phyloP scores from a whole-genome alignment of 495 filamentous ascomycete genomes.

The Cladorrhinum samala region DNA sequence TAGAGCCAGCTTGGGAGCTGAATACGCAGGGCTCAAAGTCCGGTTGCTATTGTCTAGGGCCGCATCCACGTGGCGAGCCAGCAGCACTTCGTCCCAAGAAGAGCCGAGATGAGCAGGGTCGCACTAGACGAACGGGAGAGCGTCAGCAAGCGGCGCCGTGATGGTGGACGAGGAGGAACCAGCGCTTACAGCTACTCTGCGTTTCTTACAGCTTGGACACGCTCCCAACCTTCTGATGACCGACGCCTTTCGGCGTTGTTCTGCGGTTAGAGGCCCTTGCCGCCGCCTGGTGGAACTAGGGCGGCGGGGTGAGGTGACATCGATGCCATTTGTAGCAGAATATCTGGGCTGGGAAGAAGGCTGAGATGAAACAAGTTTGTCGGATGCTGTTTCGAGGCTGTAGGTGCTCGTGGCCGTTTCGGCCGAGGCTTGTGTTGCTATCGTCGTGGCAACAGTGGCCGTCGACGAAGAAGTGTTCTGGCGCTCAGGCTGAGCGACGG shows the following conservation, averaged over 20 bases:
- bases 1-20: conserved; percentile 28
- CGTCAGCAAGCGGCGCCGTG: conserved; percentile 4
- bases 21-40: conserved; percentile 37
- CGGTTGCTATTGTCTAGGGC: conserved; percentile 28
- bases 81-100: conserved; percentile 44
- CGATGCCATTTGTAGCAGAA: conserved; percentile 42
- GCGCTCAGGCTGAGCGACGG: conserved; percentile 37
- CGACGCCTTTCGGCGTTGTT: conserved; percentile 43
- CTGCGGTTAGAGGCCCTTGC: conserved; percentile 40
- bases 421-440: conserved; percentile 31
- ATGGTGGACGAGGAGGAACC: conserved; percentile 9
- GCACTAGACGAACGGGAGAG: conserved; percentile 29
- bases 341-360: conserved; percentile 36
- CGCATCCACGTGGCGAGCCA: conserved; percentile 38
- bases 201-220: conserved; percentile 41
- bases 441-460: conserved; percentile 31
- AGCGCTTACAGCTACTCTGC: conserved; percentile 43
- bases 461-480: conserved; percentile 44
- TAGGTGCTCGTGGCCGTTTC: conserved; percentile 39
- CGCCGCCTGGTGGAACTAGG: conserved; percentile 41
- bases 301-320: conserved; percentile 38
- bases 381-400: conserved; percentile 38
- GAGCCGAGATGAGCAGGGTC: conserved; percentile 46
- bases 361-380: conserved; percentile 12
- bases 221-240: conserved; percentile 46